Conservation (phyloP, 768 basidiomycete species). For the Macrolepiota albuminosa region DNA sequence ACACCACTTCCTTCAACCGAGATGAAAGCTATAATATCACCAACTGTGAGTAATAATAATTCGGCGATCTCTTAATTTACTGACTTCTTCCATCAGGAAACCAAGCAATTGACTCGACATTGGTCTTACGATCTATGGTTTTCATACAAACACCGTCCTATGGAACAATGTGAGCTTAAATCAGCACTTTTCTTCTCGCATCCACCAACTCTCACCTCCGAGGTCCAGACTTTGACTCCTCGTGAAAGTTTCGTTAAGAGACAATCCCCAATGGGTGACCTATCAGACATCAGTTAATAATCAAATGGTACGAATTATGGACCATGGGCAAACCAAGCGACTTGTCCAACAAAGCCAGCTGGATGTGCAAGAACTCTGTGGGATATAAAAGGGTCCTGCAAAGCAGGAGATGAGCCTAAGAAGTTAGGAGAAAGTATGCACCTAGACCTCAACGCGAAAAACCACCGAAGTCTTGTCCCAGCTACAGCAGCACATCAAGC, state of each 20-base stretch:
- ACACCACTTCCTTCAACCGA: conserved; percentile 65
- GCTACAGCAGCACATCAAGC: conserved; percentile 25
- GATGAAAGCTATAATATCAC: conserved; percentile 48
- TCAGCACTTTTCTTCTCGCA: conserved; percentile 1
- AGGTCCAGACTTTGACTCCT: conserved; percentile 68
- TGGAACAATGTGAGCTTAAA: background rate
- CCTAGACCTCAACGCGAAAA: conserved; percentile 54
- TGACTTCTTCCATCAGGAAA: conserved; percentile 58
- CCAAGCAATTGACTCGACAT: conserved; percentile 66
- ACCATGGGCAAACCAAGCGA: conserved; percentile 46
- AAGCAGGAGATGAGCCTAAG: background rate
- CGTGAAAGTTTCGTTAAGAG: conserved; percentile 62
- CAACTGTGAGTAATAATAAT: background rate
- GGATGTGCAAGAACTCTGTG: conserved; percentile 65
- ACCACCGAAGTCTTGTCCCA: conserved; percentile 71
- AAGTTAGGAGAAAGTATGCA: background rate
- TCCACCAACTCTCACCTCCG: conserved; percentile 40
- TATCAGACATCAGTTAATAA: conserved; percentile 16
- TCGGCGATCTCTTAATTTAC: background rate
- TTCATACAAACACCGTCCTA: conserved; percentile 67
- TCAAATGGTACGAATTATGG: background rate
- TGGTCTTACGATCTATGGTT: conserved; percentile 53
- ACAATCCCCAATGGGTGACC: conserved; percentile 60
- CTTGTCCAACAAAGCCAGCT: conserved; percentile 71
- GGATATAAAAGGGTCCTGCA: conserved; percentile 50